Evolutionary conservation across 2,329 filamentous ascomycete genomes (phyloP).

Genomic region (Colletotrichum destructivum): DNA sequence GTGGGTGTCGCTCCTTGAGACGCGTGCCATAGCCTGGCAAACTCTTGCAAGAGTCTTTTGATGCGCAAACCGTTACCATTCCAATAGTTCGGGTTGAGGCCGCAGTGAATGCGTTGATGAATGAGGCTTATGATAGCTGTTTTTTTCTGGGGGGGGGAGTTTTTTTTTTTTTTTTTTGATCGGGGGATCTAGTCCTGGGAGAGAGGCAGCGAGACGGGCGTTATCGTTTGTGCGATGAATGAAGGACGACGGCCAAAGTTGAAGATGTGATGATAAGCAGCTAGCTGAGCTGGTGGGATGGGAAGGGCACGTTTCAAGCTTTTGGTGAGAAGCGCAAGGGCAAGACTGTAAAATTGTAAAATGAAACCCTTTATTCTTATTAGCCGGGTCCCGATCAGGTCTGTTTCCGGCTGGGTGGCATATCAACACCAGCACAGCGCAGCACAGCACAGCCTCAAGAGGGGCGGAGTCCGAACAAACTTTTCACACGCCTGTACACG

Average conservation of each 20-base stretch:
- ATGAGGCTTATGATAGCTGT: not conserved
- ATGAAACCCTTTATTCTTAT: no score
- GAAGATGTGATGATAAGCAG: not conserved
- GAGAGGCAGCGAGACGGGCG: not conserved
- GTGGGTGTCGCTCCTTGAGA: not conserved
- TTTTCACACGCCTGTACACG: not conserved
- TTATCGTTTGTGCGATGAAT: not conserved
- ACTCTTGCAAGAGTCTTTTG: not conserved
- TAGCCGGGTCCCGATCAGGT: no score
- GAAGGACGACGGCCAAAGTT: not conserved
- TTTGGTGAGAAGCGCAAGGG: not conserved
- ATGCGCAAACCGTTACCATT: conserved; percentile 3
- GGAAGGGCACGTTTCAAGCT: not conserved
- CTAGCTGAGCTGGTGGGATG: no score
- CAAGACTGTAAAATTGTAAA: no score
- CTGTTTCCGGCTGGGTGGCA: not conserved
- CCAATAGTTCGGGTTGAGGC: not conserved
- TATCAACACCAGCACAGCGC: no score
- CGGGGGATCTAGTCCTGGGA: not conserved
- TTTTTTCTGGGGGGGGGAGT: no score
- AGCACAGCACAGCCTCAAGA: not conserved
- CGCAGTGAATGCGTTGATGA: not conserved
- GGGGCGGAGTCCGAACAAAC: not conserved
- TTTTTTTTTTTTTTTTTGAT: not conserved
- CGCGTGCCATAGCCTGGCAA: conserved; percentile 17